Conservation (phyloP, 306 rosid genomes). For the Styphnolobium japonicum region DNA sequence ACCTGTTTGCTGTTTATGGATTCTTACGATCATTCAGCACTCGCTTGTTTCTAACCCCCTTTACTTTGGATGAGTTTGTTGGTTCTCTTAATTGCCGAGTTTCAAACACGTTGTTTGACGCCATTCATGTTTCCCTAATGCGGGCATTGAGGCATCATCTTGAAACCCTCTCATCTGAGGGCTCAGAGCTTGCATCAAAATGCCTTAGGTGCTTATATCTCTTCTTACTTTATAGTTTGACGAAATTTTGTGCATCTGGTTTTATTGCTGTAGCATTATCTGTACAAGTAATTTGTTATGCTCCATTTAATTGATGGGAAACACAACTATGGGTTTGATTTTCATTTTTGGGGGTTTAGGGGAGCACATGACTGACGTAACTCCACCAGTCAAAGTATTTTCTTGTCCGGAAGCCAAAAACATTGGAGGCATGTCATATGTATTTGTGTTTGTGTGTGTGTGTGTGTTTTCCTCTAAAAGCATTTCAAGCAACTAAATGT, state of each 20-base stretch:
- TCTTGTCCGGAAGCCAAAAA: too few species aligned
- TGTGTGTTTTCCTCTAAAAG: neutral
- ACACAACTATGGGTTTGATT: neutral
- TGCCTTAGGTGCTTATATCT: slow-evolving; percentile 62
- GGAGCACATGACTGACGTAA: neutral
- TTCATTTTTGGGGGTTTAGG: neutral
- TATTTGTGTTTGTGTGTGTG: too few species aligned
- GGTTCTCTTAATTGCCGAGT: slow-evolving; percentile 69
- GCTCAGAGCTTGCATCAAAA: slow-evolving; percentile 64
- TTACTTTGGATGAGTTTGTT: slow-evolving; percentile 86
- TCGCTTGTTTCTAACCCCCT: slow-evolving; percentile 65
- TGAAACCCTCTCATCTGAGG: slow-evolving; percentile 63
- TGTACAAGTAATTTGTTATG: neutral
- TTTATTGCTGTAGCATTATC: slow-evolving; percentile 1
- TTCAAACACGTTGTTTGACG: slow-evolving; percentile 63
- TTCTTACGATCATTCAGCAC: slow-evolving; percentile 78
- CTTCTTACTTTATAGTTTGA: neutral
- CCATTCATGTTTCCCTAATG: slow-evolving; percentile 79
- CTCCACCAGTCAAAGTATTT: too few species aligned
- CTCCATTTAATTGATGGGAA: neutral
- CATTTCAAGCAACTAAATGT: neutral
- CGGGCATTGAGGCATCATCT: slow-evolving; percentile 66
- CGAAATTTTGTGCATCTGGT: neutral
- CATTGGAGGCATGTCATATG: too few species aligned
- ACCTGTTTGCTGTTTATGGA: slow-evolving; percentile 78